Evolutionary conservation across 164 flowering plant genomes (phyloP), one percentile per base, ranked within the genome.

Genomic region (Litsea cubeba): DNA sequence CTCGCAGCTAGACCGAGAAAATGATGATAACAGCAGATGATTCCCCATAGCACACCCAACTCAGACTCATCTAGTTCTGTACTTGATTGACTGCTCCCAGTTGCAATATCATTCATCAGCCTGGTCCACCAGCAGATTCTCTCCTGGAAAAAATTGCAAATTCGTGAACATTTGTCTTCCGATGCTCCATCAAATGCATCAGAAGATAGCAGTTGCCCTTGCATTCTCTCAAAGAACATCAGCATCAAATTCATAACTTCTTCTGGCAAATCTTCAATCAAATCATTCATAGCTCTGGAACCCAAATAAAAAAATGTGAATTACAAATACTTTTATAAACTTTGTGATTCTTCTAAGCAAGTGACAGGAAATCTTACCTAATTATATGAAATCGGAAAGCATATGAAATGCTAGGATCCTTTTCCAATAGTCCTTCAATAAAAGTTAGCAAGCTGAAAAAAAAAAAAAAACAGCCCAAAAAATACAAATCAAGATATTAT

Each of bases 41-140:
- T 72, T 83, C 94, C 98, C 96, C 97, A 95, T 12, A 93, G 77
- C 32, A 81, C 54, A 80, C 95, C 85, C 81, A 91, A 80, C 49
- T 84, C 72, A 46, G 79, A 76, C 72, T 82, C 84, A 60, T 63
- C 40, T 65, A 87, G 28, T 51, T 66, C 73, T 60, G 25, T 23
- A 77, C 79, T 76, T 70, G 77, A 76, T 20, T 63, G 15, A 72
- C 77, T 79, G 28, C 73, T 75, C 23, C 57, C 62, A 4, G 25
- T 50, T 35, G 54, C 67, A 65, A 76, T 70, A 74, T 76, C 81
- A 70, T 79, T 79, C 70, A 94, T 77, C 50, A 58, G 49, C 17
- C 62, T 70, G 69, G 76, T 81, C 92, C 93, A 85, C 20, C 66
- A 0, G 3, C 65, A 17, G 12, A 89, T 77, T 72, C 40, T 71